Conservation (phyloP, 176 grass and related monocot genomes). For the Guadua angustifolia region DNA sequence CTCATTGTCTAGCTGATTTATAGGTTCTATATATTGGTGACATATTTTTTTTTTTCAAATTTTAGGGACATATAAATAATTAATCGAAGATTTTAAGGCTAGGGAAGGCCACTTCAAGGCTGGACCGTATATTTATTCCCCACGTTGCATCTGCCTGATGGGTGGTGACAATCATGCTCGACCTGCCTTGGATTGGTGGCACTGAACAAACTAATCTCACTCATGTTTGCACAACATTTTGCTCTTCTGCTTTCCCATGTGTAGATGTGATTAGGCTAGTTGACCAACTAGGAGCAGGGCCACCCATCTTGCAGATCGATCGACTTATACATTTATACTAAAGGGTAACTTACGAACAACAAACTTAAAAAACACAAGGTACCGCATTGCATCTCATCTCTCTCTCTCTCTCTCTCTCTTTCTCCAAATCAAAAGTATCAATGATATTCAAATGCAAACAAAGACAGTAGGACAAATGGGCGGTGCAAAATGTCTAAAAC, state of each 20-base stretch:
- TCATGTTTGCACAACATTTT: neutral
- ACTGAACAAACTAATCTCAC: neutral
- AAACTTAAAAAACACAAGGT: neutral
- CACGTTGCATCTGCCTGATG: neutral
- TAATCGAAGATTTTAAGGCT: neutral
- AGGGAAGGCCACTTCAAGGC: neutral
- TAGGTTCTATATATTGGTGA: no score
- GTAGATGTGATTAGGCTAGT: slow-evolving; percentile 14
- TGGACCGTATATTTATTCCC: neutral
- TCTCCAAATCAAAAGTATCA: neutral
- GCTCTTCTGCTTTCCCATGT: slow-evolving; percentile 25
- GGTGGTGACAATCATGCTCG: neutral
- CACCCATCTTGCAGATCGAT: neutral
- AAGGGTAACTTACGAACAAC: neutral
- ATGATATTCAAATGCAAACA: neutral
- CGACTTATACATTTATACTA: no score
- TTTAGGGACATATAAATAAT: no score
- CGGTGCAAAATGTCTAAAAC: neutral
- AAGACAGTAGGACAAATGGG: neutral
- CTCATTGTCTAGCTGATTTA: no score
- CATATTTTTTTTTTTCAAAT: no score
- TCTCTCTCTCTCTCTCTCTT: neutral
- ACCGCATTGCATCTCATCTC: neutral
- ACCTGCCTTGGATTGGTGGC: neutral
- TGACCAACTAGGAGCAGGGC: neutral